A percentile compares a stretch with the other conserved stretches of the same genome.
phyloP scores from a whole-genome alignment of 78 protist genomes.

The Ministeria vibrans region DNA sequence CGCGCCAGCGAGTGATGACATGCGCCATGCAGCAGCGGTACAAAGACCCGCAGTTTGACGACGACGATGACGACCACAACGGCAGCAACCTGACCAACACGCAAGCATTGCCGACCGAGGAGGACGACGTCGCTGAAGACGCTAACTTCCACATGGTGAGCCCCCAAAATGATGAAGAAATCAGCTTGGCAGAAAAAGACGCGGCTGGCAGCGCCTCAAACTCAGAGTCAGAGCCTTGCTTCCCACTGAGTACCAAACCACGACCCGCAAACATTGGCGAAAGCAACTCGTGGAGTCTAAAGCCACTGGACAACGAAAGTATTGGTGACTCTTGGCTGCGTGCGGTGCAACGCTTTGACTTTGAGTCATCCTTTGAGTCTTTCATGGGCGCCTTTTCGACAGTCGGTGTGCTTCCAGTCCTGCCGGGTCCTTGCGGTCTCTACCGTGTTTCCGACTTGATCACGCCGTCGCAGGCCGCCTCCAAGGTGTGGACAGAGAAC shows the following conservation, averaged over 20 bases:
- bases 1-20: slow-evolving; percentile 27
- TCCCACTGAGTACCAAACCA: neutral
- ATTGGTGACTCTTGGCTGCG: neutral
- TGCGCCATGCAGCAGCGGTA: neutral
- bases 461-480: no score
- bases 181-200: no score
- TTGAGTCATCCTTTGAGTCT: slow-evolving; percentile 9
- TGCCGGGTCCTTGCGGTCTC: slow-evolving; percentile 22
- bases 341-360: slow-evolving; percentile 20
- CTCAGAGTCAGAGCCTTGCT: neutral
- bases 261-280: neutral
- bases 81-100: no score
- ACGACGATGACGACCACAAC: no score
- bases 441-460: no score
- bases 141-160: no score
- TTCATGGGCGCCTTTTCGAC: slow-evolving; percentile 18
- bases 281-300: neutral
- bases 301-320: neutral
- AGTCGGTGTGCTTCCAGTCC: slow-evolving; percentile 23
- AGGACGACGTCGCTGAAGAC: no score
- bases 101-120: no score
- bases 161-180: no score
- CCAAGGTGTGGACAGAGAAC: no score
- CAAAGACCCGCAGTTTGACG: no score
- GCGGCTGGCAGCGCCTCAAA: neutral